Conservation (phyloP, 352 stramenopile species). For the Phytopythium sindhum region DNA sequence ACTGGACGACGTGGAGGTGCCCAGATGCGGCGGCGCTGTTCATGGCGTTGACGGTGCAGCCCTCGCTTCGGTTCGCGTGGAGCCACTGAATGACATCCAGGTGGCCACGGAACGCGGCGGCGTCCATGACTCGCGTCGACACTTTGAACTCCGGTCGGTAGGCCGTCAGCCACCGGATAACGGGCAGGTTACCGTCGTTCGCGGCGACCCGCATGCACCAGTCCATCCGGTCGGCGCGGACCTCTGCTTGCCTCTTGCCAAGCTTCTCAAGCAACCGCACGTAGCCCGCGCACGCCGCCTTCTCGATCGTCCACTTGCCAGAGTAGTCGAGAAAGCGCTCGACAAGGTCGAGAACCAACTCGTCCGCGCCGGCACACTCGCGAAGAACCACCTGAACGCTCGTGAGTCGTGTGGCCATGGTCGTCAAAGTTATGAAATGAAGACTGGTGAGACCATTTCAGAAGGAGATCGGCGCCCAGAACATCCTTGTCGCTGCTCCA, state of each 20-base stretch:
- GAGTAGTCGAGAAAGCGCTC: conserved; percentile 55
- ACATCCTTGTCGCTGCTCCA: neutral
- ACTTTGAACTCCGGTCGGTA: conserved; percentile 27
- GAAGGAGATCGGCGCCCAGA: neutral
- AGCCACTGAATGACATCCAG: conserved; percentile 55
- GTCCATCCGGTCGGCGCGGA: conserved; percentile 49
- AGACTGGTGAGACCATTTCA: neutral
- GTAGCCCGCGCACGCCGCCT: conserved; percentile 47
- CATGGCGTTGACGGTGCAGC: conserved; percentile 59
- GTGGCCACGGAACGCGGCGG: conserved; percentile 56
- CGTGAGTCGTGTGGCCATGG: conserved; percentile 16
- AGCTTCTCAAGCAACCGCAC: conserved; percentile 41
- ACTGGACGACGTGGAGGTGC: conserved; percentile 51
- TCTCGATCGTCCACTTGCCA: conserved; percentile 48
- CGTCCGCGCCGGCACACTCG: conserved; percentile 24
- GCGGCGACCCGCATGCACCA: conserved; percentile 50
- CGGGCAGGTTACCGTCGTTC: conserved; percentile 30
- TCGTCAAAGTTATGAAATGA: conserved; percentile 1
- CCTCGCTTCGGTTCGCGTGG: conserved; percentile 47
- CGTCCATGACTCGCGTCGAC: conserved; percentile 58
- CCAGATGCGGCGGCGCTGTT: conserved; percentile 50
- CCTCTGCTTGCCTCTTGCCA: conserved; percentile 27
- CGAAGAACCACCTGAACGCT: conserved; percentile 40
- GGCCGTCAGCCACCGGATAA: conserved; percentile 36
- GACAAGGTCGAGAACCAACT: conserved; percentile 36